phyloP scores from a whole-genome alignment of 139 green algal species.

The Chlamydomonas asymmetrica region DNA sequence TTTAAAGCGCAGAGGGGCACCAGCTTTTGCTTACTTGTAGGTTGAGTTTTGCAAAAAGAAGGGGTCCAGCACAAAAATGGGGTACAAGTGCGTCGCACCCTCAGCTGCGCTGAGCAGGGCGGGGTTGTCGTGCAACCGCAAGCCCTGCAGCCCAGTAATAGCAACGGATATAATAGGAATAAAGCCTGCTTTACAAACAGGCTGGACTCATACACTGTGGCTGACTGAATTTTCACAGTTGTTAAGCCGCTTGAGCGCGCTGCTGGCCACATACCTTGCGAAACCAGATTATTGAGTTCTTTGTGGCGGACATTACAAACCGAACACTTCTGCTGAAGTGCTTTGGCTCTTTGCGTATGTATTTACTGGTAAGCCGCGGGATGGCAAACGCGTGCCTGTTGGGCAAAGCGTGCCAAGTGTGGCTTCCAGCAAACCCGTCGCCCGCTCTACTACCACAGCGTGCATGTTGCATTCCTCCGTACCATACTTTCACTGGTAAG shows the following conservation, averaged over 20 bases:
- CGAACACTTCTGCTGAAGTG: too few relatives aligned
- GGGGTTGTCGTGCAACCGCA: constrained; percentile 93
- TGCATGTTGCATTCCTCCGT: too few relatives aligned
- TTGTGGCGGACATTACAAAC: background rate
- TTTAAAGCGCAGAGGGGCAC: background rate
- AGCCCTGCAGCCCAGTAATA: background rate
- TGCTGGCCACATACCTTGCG: constrained; percentile 40
- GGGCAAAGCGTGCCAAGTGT: too few relatives aligned
- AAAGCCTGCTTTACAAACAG: too few relatives aligned
- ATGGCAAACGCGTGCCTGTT: too few relatives aligned
- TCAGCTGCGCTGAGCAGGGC: constrained; percentile 73
- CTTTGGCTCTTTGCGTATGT: too few relatives aligned
- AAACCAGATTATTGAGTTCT: constrained; percentile 44
- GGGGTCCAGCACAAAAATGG: constrained; percentile 88
- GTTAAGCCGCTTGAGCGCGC: constrained; percentile 20
- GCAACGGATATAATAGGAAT: background rate
- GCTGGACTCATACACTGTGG: too few relatives aligned
- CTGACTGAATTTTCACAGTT: too few relatives aligned
- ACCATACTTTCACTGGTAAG: too few relatives aligned
- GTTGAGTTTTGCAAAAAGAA: constrained; percentile 59
- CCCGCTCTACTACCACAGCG: too few relatives aligned
- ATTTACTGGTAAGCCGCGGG: too few relatives aligned
- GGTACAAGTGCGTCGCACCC: constrained; percentile 59
- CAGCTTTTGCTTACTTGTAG: constrained; percentile 61
- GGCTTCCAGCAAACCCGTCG: too few relatives aligned